Base-by-base conservation (phyloP, 495 filamentous ascomycete species). In the Penicillium egyptiacum region DNA sequence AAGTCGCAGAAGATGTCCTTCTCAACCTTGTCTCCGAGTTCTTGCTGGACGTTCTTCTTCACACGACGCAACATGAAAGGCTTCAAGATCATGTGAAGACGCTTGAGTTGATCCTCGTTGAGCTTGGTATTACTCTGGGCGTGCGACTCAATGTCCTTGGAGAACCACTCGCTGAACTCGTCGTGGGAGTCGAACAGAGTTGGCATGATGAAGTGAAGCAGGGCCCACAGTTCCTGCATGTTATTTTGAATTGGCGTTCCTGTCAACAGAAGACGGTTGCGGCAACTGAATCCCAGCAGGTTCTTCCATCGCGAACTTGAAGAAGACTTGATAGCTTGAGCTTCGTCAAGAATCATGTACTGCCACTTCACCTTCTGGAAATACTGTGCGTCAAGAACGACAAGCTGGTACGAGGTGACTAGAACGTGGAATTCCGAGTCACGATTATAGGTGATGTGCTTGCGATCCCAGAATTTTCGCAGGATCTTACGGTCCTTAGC, bases 151-250 rank as follows among this genome's bases (percentile, higher is more conserved):
- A 98, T 98, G 64, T 98, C 94, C 70, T 98, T 98, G 31, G 95
- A 98, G 75, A 98, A 98, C 94, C 94, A 98, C 67, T 98, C 94
- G 76, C 91, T 96, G 72, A 98, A 98, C 69, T 98, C 94, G 68
- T 98, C 94, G 70, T 98, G 94, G 3, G 92, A 97, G 69, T 98
- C 94, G 73, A 98, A 98, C 22, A 98, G 78, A 39, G 88, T 95
- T 12, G 94, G 94, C 94, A 98, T 98, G 77, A 98, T 98, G 72
- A 98, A 98, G 80, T 98, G 94, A 35, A 98, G 78, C 58, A 98
- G 77, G 39, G 94, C 94, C 94, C 94, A 98, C 47, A 98, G 75
- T 74, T 98, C 94, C 71, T 98, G 94, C 94, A 98, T 98, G 79
- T 97, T 98, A 74, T 98, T 98, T 73, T 98, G 94, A 67, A 98